Conservation (phyloP, 148 eudicot species). For the Tetragonia tetragonoides region DNA sequence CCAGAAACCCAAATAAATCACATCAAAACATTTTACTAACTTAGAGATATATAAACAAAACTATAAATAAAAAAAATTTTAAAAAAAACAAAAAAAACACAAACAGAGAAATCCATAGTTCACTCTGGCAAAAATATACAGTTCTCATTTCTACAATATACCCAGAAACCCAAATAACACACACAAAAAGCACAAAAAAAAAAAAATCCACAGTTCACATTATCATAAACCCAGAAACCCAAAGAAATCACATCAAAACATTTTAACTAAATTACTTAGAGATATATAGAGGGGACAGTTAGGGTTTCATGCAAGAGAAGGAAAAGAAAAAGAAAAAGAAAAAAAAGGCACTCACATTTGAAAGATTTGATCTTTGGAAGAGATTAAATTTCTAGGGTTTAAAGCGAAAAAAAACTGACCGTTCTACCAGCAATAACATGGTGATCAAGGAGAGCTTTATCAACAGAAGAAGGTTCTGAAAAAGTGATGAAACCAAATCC, state of each 20-base stretch:
- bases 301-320: neutral
- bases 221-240: neutral
- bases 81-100: neutral
- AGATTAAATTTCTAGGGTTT: neutral
- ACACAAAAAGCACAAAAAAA: too few relatives aligned
- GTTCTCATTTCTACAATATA: too few relatives aligned
- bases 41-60: neutral
- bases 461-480: slow-evolving; percentile 45
- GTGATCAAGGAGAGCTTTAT: slow-evolving; percentile 48
- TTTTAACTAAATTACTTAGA: neutral
- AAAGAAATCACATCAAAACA: neutral
- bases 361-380: neutral
- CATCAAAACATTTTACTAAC: neutral
- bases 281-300: neutral
- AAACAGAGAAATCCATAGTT: too few relatives aligned
- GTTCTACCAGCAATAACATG: slow-evolving; percentile 56
- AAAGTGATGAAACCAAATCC: slow-evolving; percentile 84
- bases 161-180: too few relatives aligned
- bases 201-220: too few relatives aligned
- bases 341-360: neutral
- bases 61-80: neutral
- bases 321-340: too few relatives aligned
- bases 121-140: too few relatives aligned
- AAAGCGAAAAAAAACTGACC: slow-evolving; percentile 37
- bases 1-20: neutral